These are phyloP conservation scores for Aristolochia fimbriata DNA, from an alignment of 164 flowering plant genomes.

Conservation along the genomic window DNA sequence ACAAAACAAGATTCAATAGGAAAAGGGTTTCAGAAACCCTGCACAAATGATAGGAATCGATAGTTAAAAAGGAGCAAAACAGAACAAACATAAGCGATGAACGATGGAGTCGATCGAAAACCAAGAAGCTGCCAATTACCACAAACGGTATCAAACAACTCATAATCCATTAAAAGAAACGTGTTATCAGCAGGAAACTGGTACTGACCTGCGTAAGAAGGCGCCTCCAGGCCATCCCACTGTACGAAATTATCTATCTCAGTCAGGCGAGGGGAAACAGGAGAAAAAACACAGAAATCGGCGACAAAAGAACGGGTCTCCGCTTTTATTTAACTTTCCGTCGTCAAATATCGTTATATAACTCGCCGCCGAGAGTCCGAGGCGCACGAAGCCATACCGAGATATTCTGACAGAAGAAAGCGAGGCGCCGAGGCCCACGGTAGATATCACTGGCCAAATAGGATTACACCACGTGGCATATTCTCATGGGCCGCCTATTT, in stretches of 20 bases:
- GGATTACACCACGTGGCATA: too few relatives aligned
- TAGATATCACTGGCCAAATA: too few relatives aligned
- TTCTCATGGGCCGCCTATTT: too few relatives aligned
- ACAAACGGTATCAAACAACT: background rate
- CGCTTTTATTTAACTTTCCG: too few relatives aligned
- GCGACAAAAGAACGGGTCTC: too few relatives aligned
- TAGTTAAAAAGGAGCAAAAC: too few relatives aligned
- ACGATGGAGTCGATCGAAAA: too few relatives aligned
- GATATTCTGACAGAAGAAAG: background rate
- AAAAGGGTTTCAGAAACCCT: too few relatives aligned
- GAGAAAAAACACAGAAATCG: too few relatives aligned
- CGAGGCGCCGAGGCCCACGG: background rate
- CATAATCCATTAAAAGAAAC: background rate
- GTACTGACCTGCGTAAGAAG: slow-evolving; percentile 11
- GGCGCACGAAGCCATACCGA: background rate
- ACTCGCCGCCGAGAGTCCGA: background rate
- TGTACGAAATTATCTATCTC: background rate
- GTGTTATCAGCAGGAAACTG: background rate
- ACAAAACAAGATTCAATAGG: too few relatives aligned
- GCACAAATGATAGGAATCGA: too few relatives aligned
- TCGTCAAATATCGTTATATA: background rate
- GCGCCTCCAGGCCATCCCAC: slow-evolving; percentile 11
- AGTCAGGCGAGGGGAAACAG: background rate
- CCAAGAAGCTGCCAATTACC: background rate
- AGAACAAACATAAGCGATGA: too few relatives aligned